phyloP scores from a whole-genome alignment of 192 early-diverging fungal genomes.

The Coemansia interrupta region DNA sequence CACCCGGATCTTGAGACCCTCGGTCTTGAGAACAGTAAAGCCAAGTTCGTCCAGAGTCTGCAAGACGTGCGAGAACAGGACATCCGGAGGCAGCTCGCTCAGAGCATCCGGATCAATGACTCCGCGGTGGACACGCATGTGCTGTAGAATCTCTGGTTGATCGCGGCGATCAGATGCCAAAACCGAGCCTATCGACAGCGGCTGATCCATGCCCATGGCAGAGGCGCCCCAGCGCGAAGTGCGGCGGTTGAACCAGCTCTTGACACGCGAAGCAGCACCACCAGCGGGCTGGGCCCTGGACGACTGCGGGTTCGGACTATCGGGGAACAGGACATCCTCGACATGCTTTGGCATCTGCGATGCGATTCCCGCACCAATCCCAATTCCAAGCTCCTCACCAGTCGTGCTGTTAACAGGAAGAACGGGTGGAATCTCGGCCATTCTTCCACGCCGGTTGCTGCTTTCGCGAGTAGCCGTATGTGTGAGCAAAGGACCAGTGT shows the following conservation, averaged over 20 bases:
- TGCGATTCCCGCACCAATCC: constrained; percentile 48
- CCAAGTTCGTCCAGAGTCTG: constrained; percentile 53
- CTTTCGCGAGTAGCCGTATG: constrained; percentile 9
- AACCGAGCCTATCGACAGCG: constrained; percentile 36
- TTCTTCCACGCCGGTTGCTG: constrained; percentile 28
- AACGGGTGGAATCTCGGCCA: constrained; percentile 47
- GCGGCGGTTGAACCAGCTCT: constrained; percentile 70
- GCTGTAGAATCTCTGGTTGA: constrained; percentile 51
- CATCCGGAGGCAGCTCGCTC: constrained; percentile 61
- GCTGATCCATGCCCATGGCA: constrained; percentile 28
- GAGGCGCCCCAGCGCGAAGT: constrained; percentile 47
- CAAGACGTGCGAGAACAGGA: constrained; percentile 66
- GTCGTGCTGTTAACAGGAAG: constrained; percentile 43
- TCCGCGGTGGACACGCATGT: constrained; percentile 70
- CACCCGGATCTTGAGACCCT: constrained; percentile 49
- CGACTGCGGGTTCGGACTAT: constrained; percentile 36
- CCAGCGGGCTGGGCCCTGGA: constrained; percentile 25
- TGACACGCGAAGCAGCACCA: constrained; percentile 64
- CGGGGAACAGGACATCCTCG: constrained; percentile 45
- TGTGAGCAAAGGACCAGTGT: constrained; percentile 6
- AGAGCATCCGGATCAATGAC: constrained; percentile 69
- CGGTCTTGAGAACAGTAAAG: constrained; percentile 48
- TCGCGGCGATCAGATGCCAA: constrained; percentile 33
- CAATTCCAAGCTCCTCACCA: constrained; percentile 53
- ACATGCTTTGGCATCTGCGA: constrained; percentile 36